These are phyloP conservation scores for Neofusicoccum kwambonambiense DNA, from an alignment of 2,329 filamentous ascomycete genomes.

Conservation along the genomic window DNA sequence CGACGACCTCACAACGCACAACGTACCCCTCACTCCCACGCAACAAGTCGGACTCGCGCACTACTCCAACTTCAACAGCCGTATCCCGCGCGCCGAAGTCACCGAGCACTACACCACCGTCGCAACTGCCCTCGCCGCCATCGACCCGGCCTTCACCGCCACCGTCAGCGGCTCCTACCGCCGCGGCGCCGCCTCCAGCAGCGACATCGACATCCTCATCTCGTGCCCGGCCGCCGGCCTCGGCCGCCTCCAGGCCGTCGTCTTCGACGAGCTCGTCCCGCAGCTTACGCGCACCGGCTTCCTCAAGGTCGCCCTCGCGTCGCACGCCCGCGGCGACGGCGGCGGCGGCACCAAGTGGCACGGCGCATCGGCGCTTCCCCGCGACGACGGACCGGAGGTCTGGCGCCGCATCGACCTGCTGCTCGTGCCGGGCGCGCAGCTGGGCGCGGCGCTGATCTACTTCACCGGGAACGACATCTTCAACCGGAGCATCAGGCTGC, in stretches of 20 bases:
- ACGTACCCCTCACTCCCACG: slow-evolving; percentile 62
- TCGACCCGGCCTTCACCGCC: slow-evolving; percentile 66
- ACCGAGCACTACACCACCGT: slow-evolving; percentile 67
- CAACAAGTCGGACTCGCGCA: slow-evolving; percentile 77
- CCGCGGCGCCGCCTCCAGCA: slow-evolving; percentile 69
- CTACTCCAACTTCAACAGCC: slow-evolving; percentile 73
- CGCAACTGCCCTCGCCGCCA: slow-evolving; percentile 52
- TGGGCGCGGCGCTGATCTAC: slow-evolving; percentile 86
- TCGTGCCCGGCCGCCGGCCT: slow-evolving; percentile 63
- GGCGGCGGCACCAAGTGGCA: slow-evolving; percentile 78
- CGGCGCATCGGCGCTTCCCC: slow-evolving; percentile 73
- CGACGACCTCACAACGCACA: slow-evolving; percentile 62
- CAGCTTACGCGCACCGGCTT: slow-evolving; percentile 62
- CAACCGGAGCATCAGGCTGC: slow-evolving; percentile 77
- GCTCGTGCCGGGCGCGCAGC: slow-evolving; percentile 73
- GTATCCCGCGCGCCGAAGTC: slow-evolving; percentile 78
- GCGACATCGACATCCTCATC: slow-evolving; percentile 84
- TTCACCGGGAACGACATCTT: slow-evolving; percentile 96
- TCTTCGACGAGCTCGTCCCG: slow-evolving; percentile 63
- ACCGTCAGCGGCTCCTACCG: slow-evolving; percentile 84
- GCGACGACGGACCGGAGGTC: slow-evolving; percentile 23
- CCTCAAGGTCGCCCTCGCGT: slow-evolving; percentile 68
- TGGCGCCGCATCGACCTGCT: slow-evolving; percentile 87
- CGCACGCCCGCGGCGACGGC: slow-evolving; percentile 44
- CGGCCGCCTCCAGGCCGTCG: slow-evolving; percentile 55